Evolutionary conservation across 148 eudicot genomes (phyloP).

Genomic region (Heliosperma pusillum): DNA sequence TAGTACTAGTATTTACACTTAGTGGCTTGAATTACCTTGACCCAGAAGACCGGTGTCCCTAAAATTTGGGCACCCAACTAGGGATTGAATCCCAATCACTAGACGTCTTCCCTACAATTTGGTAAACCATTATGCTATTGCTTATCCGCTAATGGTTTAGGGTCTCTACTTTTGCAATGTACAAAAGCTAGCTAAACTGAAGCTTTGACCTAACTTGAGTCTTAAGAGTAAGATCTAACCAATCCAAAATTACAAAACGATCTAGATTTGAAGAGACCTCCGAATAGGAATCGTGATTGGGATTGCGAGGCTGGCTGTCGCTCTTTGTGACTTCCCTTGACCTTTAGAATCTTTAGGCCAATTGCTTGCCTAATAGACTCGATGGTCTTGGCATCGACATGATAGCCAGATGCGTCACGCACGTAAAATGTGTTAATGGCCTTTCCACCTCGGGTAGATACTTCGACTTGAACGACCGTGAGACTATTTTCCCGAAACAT

Average conservation of each 20-base stretch:
- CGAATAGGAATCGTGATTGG: conserved; percentile 73
- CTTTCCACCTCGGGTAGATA: conserved; percentile 67
- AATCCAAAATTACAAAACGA: conserved; percentile 80
- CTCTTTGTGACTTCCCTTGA: conserved; percentile 57
- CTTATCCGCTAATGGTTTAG: conserved; percentile 13
- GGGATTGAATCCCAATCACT: too few relatives aligned
- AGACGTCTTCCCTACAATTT: too few relatives aligned
- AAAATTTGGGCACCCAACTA: background rate
- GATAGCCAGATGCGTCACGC: conserved; percentile 76
- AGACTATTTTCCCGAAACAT: conserved; percentile 91
- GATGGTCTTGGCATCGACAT: conserved; percentile 73
- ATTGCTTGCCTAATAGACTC: conserved; percentile 68
- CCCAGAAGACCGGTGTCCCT: background rate
- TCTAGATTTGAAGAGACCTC: conserved; percentile 84
- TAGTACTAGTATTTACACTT: background rate
- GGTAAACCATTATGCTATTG: too few relatives aligned
- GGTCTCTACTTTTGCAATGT: background rate
- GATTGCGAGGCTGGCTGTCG: conserved; percentile 48
- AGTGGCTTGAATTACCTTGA: background rate
- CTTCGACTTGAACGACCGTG: conserved; percentile 74
- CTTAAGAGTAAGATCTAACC: conserved; percentile 71
- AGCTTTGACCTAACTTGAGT: too few relatives aligned
- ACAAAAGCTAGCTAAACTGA: too few relatives aligned
- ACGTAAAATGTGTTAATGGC: conserved; percentile 84
- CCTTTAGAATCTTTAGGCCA: conserved; percentile 80